Percentiles rank a stretch among this genome's conserved stretches.
Evolutionary conservation across 768 basidiomycete species (phyloP).

Genomic region (Auriscalpium vulgare): DNA sequence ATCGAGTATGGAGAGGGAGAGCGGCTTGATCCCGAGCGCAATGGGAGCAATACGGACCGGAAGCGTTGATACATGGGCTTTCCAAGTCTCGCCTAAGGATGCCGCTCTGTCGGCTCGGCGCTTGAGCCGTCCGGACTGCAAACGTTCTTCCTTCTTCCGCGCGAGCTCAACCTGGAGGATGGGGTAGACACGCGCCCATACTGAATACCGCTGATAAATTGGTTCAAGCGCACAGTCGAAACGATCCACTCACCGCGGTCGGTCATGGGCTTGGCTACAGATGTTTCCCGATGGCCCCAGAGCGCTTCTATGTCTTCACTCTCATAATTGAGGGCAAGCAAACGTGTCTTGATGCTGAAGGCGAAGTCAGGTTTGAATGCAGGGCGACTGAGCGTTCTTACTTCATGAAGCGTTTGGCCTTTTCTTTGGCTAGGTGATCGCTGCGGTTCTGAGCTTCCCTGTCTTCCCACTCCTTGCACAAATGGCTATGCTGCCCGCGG

Average conservation of each 20-base stretch:
- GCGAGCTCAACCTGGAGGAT: too few species aligned
- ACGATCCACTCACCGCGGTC: constrained; percentile 1
- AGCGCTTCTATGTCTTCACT: constrained; percentile 1
- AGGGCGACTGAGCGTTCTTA: background rate
- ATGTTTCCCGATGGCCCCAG: constrained; percentile 4
- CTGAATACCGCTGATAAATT: too few species aligned
- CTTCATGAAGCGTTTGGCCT: constrained; percentile 6
- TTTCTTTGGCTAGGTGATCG: constrained; percentile 1
- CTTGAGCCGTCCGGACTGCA: too few species aligned
- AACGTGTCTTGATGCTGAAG: constrained; percentile 4
- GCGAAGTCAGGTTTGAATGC: background rate
- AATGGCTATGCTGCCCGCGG: background rate
- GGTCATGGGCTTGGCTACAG: constrained; percentile 5
- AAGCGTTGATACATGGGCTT: too few species aligned
- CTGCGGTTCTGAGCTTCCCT: background rate
- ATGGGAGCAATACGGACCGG: too few species aligned
- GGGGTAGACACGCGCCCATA: too few species aligned
- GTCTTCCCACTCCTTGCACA: constrained; percentile 5
- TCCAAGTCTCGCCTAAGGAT: too few species aligned
- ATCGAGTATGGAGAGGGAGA: too few species aligned
- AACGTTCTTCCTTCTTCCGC: too few species aligned
- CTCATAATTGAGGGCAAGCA: background rate
- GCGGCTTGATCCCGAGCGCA: too few species aligned
- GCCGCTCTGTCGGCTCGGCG: too few species aligned
- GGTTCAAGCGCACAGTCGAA: too few species aligned